Evolutionary conservation across 352 stramenopile species (phyloP), one percentile per base, ranked within the genome.

Genomic region (Phytophthora ramorum): DNA sequence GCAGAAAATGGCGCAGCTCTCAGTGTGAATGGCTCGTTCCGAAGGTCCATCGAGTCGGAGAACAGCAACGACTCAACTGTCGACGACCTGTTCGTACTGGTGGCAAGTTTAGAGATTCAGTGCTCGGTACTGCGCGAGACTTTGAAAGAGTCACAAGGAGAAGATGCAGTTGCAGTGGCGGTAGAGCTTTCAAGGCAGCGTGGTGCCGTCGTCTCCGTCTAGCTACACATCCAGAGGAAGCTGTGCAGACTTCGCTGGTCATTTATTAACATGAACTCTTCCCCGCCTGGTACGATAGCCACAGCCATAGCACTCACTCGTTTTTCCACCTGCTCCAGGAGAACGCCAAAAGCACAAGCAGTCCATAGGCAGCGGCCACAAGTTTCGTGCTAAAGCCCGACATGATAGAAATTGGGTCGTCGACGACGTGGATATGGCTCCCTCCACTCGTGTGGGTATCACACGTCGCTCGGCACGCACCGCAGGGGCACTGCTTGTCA

Each of bases 401-500:
- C 19, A 85, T 66, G 14, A 92, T 49, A 19, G 81, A 88, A 61
- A 93, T 93, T 4, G 87, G 87, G 45, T 92, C 68, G n/a, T 81
- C 69, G 4, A 85, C 70, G 14, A 91, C 63, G 41, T 81, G 70
- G 61, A 90, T 83, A 32, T 74, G 58, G 50, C 78, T 72, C n/a
- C 53, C 53, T 10, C 64, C 71, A 40, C 64, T 59, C 10, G 63
- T 48, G 47, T 84, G 76, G 4, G 79, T 69, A 44, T 91, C 81
- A 60, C 87, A 95, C 28, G 87, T 91, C 5, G 69, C 70, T 22
- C 80, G 81, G 37, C 87, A 95, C 1, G 87, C 73, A 22, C 83
- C 83, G 48, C 87, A 95, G 1, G 87, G 87, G 63, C 87, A 95
- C 56, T 93, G 83, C 63, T 92, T 92, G 3, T 76, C 56, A 1